Percentiles rank a stretch among this genome's conserved stretches.
Conservation (phyloP, 805 yeast species). For the Teunomyces stri region DNA sequence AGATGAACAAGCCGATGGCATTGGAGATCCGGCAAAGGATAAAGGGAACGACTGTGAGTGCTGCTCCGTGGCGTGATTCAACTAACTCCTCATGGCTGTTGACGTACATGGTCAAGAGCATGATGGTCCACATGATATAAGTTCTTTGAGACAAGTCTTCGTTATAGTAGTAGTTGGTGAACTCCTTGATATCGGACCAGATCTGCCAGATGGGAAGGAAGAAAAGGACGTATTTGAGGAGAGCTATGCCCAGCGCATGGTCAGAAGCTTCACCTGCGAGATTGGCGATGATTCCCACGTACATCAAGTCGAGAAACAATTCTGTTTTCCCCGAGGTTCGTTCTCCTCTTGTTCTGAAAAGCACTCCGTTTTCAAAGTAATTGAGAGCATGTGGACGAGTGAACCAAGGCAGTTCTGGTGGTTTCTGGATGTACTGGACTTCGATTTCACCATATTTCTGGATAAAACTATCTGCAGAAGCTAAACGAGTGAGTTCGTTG, state of each 20-base stretch:
- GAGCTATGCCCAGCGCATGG: conserved; percentile 45
- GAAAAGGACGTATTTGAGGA: conserved; percentile 47
- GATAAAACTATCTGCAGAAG: conserved; percentile 43
- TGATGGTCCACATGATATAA: conserved; percentile 52
- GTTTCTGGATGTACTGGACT: conserved; percentile 46
- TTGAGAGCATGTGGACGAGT: conserved; percentile 58
- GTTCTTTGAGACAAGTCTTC: conserved; percentile 57
- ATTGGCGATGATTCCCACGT: conserved; percentile 63
- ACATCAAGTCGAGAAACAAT: conserved; percentile 59
- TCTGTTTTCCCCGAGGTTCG: conserved; percentile 52
- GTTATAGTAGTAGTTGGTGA: conserved; percentile 60
- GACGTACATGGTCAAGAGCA: conserved; percentile 48
- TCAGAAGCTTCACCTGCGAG: conserved; percentile 54
- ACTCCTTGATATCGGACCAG: conserved; percentile 64
- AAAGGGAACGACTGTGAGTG: conserved; percentile 47
- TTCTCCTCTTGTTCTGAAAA: conserved; percentile 56
- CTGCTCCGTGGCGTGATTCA: conserved; percentile 36
- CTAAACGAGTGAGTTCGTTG: conserved; percentile 22
- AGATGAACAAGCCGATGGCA: conserved; percentile 29
- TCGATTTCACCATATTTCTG: conserved; percentile 49
- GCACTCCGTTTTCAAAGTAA: conserved; percentile 54
- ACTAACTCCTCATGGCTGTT: conserved; percentile 45
- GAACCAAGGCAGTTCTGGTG: conserved; percentile 38
- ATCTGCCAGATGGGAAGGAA: conserved; percentile 62
- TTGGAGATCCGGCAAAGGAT: conserved; percentile 46